A percentile compares a stretch with the other conserved stretches of the same genome.
phyloP scores from a whole-genome alignment of 345 rosid genomes.

The Syzygium jambos region DNA sequence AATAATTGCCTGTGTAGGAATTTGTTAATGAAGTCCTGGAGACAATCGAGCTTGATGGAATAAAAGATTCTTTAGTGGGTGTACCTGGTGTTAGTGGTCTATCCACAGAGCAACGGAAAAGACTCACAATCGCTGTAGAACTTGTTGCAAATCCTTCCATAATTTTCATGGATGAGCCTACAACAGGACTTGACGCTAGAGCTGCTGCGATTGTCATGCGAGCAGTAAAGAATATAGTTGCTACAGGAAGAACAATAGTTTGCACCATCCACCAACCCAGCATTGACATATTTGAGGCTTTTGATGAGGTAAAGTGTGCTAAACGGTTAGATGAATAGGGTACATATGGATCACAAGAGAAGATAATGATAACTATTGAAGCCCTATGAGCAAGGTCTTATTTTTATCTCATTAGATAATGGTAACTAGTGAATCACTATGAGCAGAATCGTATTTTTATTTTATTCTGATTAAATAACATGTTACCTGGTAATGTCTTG shows the following conservation, averaged over 20 bases:
- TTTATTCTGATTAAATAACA: not conserved
- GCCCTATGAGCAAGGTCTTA: not conserved
- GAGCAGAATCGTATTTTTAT: not conserved
- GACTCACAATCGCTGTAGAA: conserved; percentile 75
- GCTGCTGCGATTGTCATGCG: conserved; percentile 86
- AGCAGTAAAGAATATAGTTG: conserved; percentile 66
- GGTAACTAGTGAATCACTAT: not conserved
- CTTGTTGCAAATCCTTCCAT: conserved; percentile 81
- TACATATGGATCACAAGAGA: not conserved
- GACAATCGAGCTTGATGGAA: conserved; percentile 60
- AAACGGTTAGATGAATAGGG: not conserved
- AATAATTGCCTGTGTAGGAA: conserved; percentile 19
- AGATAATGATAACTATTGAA: not conserved
- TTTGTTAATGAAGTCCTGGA: conserved; percentile 69
- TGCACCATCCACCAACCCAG: conserved; percentile 90
- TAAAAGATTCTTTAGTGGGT: conserved; percentile 66
- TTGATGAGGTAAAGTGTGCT: conserved; percentile 51
- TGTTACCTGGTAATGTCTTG: not conserved
- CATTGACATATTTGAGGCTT: conserved; percentile 74
- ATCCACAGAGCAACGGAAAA: conserved; percentile 73
- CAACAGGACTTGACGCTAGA: conserved; percentile 79
- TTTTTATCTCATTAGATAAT: not conserved
- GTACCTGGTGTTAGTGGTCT: conserved; percentile 49
- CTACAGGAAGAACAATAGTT: conserved; percentile 73
- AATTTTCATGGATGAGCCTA: conserved; percentile 87